These are phyloP conservation scores for Lentinus brumalis DNA, from an alignment of 768 basidiomycete species.

Conservation along the genomic window DNA sequence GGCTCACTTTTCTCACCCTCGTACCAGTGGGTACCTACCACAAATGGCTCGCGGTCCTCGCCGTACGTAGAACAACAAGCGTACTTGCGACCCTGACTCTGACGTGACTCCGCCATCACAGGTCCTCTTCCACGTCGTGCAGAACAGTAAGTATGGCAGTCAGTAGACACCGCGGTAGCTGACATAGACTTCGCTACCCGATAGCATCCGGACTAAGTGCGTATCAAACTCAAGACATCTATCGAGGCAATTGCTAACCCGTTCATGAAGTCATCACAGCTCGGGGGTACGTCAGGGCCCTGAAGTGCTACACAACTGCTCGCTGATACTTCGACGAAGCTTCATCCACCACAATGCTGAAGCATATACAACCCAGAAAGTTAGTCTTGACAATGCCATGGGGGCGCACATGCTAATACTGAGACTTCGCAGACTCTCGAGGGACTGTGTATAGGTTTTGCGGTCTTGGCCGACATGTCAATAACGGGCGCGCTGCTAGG, in stretches of 20 bases:
- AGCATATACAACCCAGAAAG: neutral
- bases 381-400: neutral
- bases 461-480: neutral
- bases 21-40: neutral
- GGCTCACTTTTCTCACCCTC: neutral
- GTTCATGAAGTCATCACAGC: neutral
- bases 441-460: neutral
- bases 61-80: neutral
- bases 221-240: neutral
- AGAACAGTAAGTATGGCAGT: neutral
- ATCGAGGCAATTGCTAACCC: neutral
- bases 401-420: neutral
- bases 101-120: neutral
- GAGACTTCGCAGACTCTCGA: neutral
- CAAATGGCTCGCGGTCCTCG: neutral
- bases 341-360: neutral
- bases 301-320: neutral
- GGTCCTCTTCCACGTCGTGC: neutral
- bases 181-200: neutral
- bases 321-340: neutral
- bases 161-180: neutral
- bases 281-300: neutral
- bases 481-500: neutral
- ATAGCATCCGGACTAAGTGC: neutral
- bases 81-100: neutral